Conservation (phyloP, 1,139 yeast species). For the Geotrichum carabidarum region DNA sequence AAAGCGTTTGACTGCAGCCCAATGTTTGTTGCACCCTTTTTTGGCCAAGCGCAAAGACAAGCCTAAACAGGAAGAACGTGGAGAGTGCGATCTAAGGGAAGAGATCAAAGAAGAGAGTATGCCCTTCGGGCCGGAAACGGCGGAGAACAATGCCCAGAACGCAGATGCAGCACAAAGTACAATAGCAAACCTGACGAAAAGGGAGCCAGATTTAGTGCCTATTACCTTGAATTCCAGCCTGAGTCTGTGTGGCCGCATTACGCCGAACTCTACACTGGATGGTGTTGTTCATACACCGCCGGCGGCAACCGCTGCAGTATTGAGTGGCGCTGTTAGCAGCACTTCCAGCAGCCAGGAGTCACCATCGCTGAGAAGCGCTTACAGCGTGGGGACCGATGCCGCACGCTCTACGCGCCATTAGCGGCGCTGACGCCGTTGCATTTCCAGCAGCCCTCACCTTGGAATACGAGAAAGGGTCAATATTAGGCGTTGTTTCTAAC, state of each 20-base stretch:
- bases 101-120: background rate
- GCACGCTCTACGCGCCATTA: background rate
- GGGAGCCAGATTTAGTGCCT: constrained; percentile 36
- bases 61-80: constrained; percentile 13
- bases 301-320: background rate
- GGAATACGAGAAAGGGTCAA: no score
- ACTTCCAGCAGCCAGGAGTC: background rate
- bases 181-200: constrained; percentile 16
- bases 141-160: background rate
- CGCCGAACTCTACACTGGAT: constrained; percentile 19
- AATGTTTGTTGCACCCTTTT: constrained; percentile 50
- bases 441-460: background rate
- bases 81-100: background rate
- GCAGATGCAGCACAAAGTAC: background rate
- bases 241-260: constrained; percentile 25
- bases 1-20: constrained; percentile 46
- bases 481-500: background rate
- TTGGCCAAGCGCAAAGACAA: constrained; percentile 26
- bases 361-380: background rate
- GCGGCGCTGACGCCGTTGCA: background rate
- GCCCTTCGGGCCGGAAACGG: background rate
- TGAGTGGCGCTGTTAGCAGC: background rate
- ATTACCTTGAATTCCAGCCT: constrained; percentile 35
- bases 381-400: background rate
- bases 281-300: background rate